These are phyloP conservation scores for Xenoacremonium recifei DNA, from an alignment of 2,329 filamentous ascomycete genomes.

Conservation along the genomic window DNA sequence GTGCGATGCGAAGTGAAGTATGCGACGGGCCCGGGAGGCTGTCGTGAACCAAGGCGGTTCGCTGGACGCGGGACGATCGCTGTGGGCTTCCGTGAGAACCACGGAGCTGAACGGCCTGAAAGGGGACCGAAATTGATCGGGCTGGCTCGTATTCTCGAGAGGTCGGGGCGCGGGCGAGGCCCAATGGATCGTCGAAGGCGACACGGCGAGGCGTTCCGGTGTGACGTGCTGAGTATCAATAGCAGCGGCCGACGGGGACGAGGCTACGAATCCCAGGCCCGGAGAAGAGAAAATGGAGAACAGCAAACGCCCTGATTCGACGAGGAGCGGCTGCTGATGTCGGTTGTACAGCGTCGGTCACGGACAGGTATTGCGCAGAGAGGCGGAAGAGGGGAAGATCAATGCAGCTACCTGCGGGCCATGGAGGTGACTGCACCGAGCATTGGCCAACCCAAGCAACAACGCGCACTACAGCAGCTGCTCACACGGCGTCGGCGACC, in stretches of 20 bases:
- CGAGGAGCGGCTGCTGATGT: slow-evolving; percentile 3
- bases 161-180: slow-evolving; percentile 15
- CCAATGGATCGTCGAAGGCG: slow-evolving; percentile 25
- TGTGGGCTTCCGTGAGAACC: slow-evolving; percentile 24
- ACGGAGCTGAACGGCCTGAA: slow-evolving; percentile 19
- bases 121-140: slow-evolving; percentile 24
- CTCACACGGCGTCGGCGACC: slow-evolving; percentile 23
- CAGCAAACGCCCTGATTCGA: slow-evolving; percentile 18
- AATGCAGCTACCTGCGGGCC: slow-evolving; percentile 28
- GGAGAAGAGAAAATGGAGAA: slow-evolving; percentile 4
- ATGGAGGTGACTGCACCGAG: slow-evolving; percentile 23
- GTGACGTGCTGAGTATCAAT: slow-evolving; percentile 22
- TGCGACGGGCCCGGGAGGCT: slow-evolving; percentile 13
- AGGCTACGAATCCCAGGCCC: slow-evolving; percentile 20
- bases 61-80: slow-evolving; percentile 14
- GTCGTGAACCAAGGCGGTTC: neutral
- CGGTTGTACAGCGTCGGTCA: slow-evolving; percentile 8
- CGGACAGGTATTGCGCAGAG: neutral
- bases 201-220: slow-evolving; percentile 25
- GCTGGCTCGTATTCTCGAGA: slow-evolving; percentile 31
- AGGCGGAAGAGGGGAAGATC: slow-evolving; percentile 9
- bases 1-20: slow-evolving; percentile 12
- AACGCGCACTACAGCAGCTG: slow-evolving; percentile 22
- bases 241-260: slow-evolving; percentile 16
- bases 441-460: slow-evolving; percentile 16